Base-by-base conservation (phyloP, 257 asterid genomes). In the Mitragyna speciosa region DNA sequence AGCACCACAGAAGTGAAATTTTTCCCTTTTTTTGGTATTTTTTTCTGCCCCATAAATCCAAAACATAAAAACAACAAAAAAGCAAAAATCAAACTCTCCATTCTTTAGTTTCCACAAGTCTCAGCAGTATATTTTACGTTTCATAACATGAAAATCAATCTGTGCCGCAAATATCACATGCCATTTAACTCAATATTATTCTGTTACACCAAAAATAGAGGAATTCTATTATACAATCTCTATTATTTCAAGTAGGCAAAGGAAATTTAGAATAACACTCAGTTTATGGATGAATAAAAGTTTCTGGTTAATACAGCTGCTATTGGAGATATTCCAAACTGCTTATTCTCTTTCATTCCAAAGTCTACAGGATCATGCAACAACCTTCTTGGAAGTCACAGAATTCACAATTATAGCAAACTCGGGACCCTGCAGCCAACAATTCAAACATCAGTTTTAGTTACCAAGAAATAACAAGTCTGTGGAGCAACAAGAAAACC, bases 351-450 rank as follows among this genome's bases (percentile, higher is more conserved):
- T 41, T 70, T 70, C 75, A 59, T 28, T 45, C 77, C 45, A 30
- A 49, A 70, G 49, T 48, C 69, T 24, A 68, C 47, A 79, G 20
- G 70, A 85, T 91, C 91, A 96, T 56, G 92, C 97, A 73, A 97
- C 91, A 39, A 94, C 97, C 90, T 90, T 96, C 91, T 96, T 96
- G 69, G 96, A 88, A 48, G 98, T 90, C 73, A 92, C 99, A 24
- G 99, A 94, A 87, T 96, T 96, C 70, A 94, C 85, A 54, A 96
- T 94, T 36, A 97, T 88, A 15, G 97, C 97, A 71, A 96, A 94
- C 85, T 96, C 99, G 54, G 95, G 93, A 47, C 98, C 99, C 99
- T 95, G 82, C 82, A 80, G 80, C 65, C 47, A 64, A 28, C 26
- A 47, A 39, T 61, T 83, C 58, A 81, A 33, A 84, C 31, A 72